Conservation (phyloP, 106 monocot genomes). For the Phalaenopsis equestris region DNA sequence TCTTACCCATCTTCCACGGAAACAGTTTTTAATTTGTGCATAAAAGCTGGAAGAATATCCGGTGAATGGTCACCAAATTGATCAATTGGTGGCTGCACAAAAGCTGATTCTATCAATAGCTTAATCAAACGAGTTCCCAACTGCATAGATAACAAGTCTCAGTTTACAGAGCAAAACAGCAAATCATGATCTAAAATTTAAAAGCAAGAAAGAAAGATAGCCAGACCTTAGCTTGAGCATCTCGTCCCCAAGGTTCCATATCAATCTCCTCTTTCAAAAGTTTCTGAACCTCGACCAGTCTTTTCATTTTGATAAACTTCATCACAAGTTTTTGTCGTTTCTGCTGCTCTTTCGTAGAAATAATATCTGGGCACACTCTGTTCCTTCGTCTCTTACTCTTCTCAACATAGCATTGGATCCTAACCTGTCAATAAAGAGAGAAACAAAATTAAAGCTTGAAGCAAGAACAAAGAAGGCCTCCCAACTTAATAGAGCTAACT, state of each 20-base stretch:
- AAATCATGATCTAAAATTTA: conserved; percentile 3
- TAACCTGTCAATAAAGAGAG: conserved; percentile 33
- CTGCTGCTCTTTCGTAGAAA: conserved; percentile 22
- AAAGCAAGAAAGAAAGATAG: conserved; percentile 2
- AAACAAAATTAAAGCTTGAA: background rate
- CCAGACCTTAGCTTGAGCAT: conserved; percentile 77
- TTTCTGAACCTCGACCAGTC: conserved; percentile 41
- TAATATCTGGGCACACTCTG: conserved; percentile 16
- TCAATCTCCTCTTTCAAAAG: conserved; percentile 45
- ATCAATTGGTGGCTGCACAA: conserved; percentile 57
- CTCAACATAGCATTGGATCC: conserved; percentile 58
- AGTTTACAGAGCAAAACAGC: background rate
- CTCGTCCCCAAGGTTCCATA: conserved; percentile 66
- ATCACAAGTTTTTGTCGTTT: conserved; percentile 34
- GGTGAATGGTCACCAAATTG: conserved; percentile 42
- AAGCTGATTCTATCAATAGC: conserved; percentile 75
- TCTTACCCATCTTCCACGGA: conserved; percentile 58
- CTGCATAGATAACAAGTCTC: conserved; percentile 17
- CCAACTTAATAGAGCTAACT: too few relatives aligned
- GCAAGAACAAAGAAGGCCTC: background rate
- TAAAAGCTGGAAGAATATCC: conserved; percentile 83
- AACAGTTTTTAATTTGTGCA: conserved; percentile 35
- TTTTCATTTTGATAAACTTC: conserved; percentile 52
- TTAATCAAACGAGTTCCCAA: conserved; percentile 74
- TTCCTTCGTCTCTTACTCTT: conserved; percentile 41